Evolutionary conservation across 2,329 filamentous ascomycete genomes (phyloP).

Genomic region (Leptosphaerulina australis): DNA sequence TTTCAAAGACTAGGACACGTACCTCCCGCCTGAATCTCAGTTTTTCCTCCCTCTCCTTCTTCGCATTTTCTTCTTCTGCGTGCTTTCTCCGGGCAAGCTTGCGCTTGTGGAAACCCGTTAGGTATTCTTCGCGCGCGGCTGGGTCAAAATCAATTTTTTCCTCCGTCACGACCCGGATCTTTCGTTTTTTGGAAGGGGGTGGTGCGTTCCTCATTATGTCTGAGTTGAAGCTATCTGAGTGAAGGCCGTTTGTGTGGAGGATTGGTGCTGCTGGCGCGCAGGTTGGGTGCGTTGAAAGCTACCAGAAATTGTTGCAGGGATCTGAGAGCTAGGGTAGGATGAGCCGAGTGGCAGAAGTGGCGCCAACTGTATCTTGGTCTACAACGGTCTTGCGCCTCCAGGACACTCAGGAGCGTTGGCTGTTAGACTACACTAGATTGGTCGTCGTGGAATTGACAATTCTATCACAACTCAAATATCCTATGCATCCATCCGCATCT

Average conservation of each 20-base stretch:
- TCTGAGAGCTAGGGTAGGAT: conserved; percentile 10
- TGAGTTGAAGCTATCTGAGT: neutral
- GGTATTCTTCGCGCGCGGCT: conserved; percentile 78
- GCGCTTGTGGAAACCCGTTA: conserved; percentile 96
- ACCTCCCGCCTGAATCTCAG: conserved; percentile 78
- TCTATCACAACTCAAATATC: conserved; percentile 1
- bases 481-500: conserved; percentile 12
- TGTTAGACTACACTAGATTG: too few relatives aligned
- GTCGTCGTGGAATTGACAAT: neutral
- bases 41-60: conserved; percentile 78
- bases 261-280: neutral
- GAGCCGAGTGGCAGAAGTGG: conserved; percentile 1
- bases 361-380: conserved; percentile 1
- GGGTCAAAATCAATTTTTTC: conserved; percentile 88
- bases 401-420: too few relatives aligned
- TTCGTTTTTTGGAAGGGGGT: conserved; percentile 43
- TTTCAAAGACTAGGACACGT: conserved; percentile 32
- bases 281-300: conserved; percentile 16
- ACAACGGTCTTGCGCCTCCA: neutral
- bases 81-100: conserved; percentile 84
- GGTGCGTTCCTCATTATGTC: conserved; percentile 19
- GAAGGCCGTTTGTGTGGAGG: neutral
- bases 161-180: conserved; percentile 60
- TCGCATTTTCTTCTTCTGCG: conserved; percentile 80
- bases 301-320: conserved; percentile 35